Conservation (phyloP, 305 asterid species). For the Salvia sclarea region DNA sequence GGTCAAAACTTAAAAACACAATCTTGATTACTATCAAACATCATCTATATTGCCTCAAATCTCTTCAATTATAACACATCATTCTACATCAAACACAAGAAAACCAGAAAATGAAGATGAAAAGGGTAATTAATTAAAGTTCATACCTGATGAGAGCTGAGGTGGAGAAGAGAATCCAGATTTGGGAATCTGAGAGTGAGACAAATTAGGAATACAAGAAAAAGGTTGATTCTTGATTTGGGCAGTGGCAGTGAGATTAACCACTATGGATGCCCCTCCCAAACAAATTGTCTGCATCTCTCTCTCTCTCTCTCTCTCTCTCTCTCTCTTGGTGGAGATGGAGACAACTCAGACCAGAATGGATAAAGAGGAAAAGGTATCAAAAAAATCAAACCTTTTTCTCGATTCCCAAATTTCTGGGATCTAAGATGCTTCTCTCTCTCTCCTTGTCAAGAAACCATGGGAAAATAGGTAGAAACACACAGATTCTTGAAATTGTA, state of each 20-base stretch:
- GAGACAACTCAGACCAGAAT: constrained; percentile 5
- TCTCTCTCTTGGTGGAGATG: constrained; percentile 11
- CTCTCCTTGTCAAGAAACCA: not conserved
- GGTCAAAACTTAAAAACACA: constrained; percentile 19
- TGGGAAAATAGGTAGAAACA: not conserved
- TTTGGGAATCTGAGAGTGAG: constrained; percentile 34
- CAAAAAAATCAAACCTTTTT: not conserved
- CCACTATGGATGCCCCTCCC: constrained; percentile 39
- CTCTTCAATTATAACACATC: not conserved
- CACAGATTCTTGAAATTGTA: constrained; percentile 7
- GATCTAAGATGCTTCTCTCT: constrained; percentile 6
- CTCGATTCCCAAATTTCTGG: constrained; percentile 20
- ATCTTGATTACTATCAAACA: constrained; percentile 13
- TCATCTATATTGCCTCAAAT: not conserved
- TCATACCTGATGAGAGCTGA: constrained; percentile 41
- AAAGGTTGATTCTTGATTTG: constrained; percentile 39
- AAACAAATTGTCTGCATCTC: constrained; percentile 38
- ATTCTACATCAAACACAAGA: not conserved
- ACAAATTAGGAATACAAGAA: constrained; percentile 34
- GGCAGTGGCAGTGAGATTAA: constrained; percentile 29
- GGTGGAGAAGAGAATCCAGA: constrained; percentile 29
- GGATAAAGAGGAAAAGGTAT: constrained; percentile 21
- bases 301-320: constrained; percentile 7
- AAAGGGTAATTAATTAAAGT: not conserved
- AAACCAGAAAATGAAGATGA: not conserved